Conservation (phyloP, 208 protist species). For the Leishmania mexicana region DNA sequence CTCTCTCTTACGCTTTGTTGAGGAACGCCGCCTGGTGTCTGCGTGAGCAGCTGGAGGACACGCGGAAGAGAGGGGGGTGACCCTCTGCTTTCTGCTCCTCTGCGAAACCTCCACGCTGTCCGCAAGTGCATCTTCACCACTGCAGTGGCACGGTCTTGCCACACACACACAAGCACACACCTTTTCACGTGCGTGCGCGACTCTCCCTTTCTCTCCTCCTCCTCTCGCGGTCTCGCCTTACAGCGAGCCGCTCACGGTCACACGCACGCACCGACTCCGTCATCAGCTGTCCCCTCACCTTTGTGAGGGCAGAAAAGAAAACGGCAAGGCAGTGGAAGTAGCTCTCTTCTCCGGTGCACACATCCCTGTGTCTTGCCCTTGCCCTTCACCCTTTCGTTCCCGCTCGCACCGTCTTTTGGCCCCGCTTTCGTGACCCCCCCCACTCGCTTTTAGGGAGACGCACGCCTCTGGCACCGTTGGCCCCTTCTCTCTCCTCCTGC, state of each 20-base stretch:
- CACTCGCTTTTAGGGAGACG: too few relatives aligned
- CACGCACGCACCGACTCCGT: background rate
- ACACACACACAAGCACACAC: too few relatives aligned
- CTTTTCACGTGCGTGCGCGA: background rate
- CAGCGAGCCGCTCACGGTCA: background rate
- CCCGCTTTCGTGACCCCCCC: background rate
- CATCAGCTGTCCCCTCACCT: background rate
- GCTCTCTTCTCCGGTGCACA: background rate
- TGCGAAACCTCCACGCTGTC: background rate
- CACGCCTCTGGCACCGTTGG: background rate
- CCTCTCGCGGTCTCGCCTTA: background rate
- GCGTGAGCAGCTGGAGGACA: background rate
- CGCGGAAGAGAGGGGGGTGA: background rate
- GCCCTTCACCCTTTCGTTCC: background rate
- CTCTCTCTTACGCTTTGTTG: background rate
- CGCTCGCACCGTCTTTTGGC: background rate
- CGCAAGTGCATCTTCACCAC: background rate
- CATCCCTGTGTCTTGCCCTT: background rate
- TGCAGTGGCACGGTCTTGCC: background rate
- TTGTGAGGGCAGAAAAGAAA: background rate
- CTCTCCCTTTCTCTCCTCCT: background rate
- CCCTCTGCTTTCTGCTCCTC: background rate
- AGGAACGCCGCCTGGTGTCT: background rate
- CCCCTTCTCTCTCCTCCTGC: background rate
- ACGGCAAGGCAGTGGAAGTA: background rate